Conservation (phyloP, 176 grass and related monocot genomes). For the Poa annua region DNA sequence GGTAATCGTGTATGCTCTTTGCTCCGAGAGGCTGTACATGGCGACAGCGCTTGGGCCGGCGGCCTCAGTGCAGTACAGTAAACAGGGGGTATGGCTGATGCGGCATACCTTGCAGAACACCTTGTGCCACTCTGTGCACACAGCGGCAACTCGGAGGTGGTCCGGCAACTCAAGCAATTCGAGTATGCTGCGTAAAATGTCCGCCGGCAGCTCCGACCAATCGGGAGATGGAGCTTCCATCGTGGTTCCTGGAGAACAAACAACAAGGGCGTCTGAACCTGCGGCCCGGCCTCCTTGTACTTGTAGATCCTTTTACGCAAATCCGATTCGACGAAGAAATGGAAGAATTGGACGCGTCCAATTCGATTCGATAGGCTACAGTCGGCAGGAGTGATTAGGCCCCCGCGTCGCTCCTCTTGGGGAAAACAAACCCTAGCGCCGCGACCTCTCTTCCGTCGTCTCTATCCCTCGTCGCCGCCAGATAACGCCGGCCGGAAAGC, state of each 20-base stretch:
- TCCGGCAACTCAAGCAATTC: background rate
- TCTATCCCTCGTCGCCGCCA: no score
- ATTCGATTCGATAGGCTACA: no score
- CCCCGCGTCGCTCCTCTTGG: no score
- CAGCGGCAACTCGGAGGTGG: background rate
- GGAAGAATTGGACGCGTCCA: no score
- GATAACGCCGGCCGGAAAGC: no score
- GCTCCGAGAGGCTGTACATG: background rate
- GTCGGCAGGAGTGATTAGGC: no score
- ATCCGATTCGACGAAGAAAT: no score
- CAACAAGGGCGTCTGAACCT: background rate
- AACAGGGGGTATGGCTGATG: background rate
- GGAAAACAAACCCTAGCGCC: no score
- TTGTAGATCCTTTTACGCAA: no score
- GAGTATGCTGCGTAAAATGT: background rate
- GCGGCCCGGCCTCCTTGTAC: no score
- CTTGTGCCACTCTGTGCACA: background rate
- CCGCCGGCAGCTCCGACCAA: background rate
- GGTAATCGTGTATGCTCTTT: background rate
- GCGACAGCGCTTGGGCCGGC: background rate
- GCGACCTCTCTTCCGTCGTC: no score
- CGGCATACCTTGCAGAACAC: background rate
- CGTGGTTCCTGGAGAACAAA: background rate
- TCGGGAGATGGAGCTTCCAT: slow-evolving; percentile 2
- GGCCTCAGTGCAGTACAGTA: background rate